phyloP scores from a whole-genome alignment of 169 alveolate species.

The Cryptosporidium parvum region DNA sequence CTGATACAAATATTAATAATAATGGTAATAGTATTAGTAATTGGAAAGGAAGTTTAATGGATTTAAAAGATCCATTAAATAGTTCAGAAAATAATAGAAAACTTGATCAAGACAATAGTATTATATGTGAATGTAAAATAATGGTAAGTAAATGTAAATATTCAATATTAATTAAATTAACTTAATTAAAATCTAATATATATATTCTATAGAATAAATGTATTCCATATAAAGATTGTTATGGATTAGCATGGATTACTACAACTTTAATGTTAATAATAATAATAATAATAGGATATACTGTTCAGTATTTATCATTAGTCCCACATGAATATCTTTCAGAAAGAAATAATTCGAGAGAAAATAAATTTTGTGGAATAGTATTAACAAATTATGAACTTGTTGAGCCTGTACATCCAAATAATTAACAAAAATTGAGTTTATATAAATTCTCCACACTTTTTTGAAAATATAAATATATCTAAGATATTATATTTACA shows the following conservation, averaged over 20 bases:
- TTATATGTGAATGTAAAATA: neutral
- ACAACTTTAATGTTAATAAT: neutral
- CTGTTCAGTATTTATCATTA: constrained; percentile 21
- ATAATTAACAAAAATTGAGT: neutral
- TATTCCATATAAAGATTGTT: constrained; percentile 21
- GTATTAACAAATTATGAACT: neutral
- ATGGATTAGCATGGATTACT: constrained; percentile 13
- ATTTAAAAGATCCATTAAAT: neutral
- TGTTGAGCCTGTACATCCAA: constrained; percentile 4
- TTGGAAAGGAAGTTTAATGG: neutral
- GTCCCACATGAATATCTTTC: constrained; percentile 29
- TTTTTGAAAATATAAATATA: neutral
- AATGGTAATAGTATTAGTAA: neutral
- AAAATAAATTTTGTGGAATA: neutral
- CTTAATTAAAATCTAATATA: neutral
- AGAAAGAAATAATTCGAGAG: neutral
- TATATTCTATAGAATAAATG: neutral
- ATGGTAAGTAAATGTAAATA: neutral
- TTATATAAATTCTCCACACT: constrained; percentile 5
- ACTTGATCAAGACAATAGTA: neutral
- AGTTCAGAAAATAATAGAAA: neutral
- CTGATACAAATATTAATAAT: too few species aligned
- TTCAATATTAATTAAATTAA: neutral
- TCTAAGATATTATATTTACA: too few species aligned
- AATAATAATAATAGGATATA: neutral